Conservation (phyloP, 148 eudicot species). For the Heliosperma pusillum region DNA sequence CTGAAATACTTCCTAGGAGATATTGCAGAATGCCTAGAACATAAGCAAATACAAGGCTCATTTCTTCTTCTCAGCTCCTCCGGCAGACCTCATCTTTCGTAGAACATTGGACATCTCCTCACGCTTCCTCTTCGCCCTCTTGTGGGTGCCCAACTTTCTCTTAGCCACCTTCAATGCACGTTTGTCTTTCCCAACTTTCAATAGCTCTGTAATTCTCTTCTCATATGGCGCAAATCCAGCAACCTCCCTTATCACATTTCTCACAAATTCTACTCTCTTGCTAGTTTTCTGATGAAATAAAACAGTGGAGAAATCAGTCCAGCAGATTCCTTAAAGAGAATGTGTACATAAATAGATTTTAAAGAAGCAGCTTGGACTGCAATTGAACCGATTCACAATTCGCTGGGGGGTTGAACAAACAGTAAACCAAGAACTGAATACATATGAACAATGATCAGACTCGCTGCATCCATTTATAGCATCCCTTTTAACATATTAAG, state of each 20-base stretch:
- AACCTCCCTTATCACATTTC: constrained; percentile 34
- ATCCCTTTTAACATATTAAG: too few relatives aligned
- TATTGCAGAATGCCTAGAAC: not conserved
- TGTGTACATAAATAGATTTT: too few relatives aligned
- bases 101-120: constrained; percentile 70
- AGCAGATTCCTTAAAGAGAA: too few relatives aligned
- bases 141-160: constrained; percentile 68
- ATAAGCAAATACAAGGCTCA: constrained; percentile 17
- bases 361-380: too few relatives aligned
- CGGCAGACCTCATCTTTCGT: constrained; percentile 67
- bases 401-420: too few relatives aligned
- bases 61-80: constrained; percentile 50
- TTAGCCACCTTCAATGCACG: constrained; percentile 62
- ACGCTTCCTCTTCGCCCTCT: constrained; percentile 73
- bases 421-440: too few relatives aligned
- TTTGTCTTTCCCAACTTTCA: constrained; percentile 62
- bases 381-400: too few relatives aligned
- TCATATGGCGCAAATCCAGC: constrained; percentile 70
- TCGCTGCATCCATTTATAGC: too few relatives aligned
- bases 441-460: too few relatives aligned
- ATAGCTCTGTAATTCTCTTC: constrained; percentile 60
- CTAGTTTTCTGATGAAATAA: not conserved
- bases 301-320: not conserved
- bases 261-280: not conserved
- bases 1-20: constrained; percentile 18